Percentiles rank a stretch among this genome's conserved stretches.
These are phyloP conservation scores for Triadica sebifera DNA, from an alignment of 345 rosid species.

Conservation along the genomic window DNA sequence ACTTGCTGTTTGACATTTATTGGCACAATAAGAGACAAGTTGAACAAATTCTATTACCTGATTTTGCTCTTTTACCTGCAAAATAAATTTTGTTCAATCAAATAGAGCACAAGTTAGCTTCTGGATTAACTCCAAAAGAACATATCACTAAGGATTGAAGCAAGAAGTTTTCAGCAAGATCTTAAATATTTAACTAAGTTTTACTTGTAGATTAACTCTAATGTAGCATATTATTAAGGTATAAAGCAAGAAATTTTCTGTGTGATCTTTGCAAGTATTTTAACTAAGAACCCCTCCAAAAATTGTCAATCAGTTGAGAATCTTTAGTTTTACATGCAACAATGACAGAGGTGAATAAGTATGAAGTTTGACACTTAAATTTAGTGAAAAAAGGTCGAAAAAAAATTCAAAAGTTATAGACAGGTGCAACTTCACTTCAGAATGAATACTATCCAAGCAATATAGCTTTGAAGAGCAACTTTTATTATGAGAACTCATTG, in stretches of 20 bases:
- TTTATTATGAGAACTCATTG: neutral
- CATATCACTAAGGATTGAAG: neutral
- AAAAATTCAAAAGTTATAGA: neutral
- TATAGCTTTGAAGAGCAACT: neutral
- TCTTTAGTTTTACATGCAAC: neutral
- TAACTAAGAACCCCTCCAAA: neutral
- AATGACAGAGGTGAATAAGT: neutral
- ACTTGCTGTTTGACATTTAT: conserved; percentile 51
- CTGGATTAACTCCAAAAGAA: neutral
- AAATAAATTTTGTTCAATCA: neutral
- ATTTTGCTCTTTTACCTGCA: conserved; percentile 50
- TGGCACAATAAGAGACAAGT: conserved; percentile 68
- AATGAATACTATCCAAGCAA: neutral
- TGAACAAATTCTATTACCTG: conserved; percentile 49
- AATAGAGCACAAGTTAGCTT: neutral
- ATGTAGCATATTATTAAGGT: neutral
- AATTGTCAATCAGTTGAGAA: neutral
- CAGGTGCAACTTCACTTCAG: neutral
- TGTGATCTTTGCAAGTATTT: neutral
- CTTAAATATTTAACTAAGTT: neutral
- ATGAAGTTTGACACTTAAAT: neutral
- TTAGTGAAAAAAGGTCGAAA: neutral
- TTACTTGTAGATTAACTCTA: neutral
- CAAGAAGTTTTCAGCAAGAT: neutral
- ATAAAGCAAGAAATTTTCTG: neutral